These are phyloP conservation scores for Cephaloascus fragrans DNA, from an alignment of 805 yeast species.

Conservation along the genomic window DNA sequence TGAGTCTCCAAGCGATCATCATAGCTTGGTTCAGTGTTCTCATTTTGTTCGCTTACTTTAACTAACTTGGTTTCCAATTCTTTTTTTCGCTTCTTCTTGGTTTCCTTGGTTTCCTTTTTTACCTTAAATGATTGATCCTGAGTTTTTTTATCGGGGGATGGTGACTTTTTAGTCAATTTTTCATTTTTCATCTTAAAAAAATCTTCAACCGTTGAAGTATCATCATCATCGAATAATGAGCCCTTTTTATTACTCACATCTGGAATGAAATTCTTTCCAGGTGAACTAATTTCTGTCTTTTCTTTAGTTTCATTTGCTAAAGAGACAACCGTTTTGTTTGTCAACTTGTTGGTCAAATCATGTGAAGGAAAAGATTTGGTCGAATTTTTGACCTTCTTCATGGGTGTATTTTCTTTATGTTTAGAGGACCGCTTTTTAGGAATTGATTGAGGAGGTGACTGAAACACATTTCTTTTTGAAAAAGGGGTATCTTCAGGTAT, in stretches of 20 bases:
- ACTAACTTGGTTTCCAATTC: conserved; percentile 2
- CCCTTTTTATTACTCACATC: not conserved
- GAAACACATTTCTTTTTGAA: conserved; percentile 24
- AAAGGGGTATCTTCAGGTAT: conserved; percentile 9
- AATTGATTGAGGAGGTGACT: conserved; percentile 15
- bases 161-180: not conserved
- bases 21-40: conserved; percentile 2
- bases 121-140: no score
- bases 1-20: no score
- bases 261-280: not conserved
- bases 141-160: no score
- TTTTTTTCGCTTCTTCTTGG: conserved; percentile 2
- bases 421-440: no score
- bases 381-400: no score
- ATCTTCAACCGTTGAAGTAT: no score
- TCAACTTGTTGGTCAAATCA: no score
- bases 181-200: no score
- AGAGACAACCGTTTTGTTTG: no score
- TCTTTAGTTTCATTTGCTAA: no score
- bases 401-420: no score
- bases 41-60: conserved; percentile 6
- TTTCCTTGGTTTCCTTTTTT: conserved; percentile 1
- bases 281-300: not conserved
- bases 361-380: no score
- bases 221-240: not conserved